Conservation (phyloP, 805 yeast species). For the Saturnispora saitoi region DNA sequence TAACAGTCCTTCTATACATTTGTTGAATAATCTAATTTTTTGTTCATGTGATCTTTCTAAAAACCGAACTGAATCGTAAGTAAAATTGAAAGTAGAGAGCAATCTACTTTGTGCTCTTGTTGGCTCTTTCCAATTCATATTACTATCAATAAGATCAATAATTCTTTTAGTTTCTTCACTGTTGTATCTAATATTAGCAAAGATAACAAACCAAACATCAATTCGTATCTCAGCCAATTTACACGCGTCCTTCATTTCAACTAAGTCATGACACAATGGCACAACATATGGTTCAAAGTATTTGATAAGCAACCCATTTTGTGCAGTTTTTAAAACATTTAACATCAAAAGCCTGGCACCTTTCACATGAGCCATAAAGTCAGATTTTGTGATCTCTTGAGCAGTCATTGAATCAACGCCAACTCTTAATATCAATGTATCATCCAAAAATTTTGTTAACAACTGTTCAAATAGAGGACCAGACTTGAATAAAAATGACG, state of each 20-base stretch:
- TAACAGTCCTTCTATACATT: conserved; percentile 45
- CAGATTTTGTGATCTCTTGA: conserved; percentile 50
- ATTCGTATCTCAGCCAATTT: conserved; percentile 58
- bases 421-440: conserved; percentile 32
- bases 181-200: conserved; percentile 42
- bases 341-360: conserved; percentile 56
- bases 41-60: conserved; percentile 43
- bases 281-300: conserved; percentile 44
- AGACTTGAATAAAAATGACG: conserved; percentile 5
- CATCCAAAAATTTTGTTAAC: conserved; percentile 37
- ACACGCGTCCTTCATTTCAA: conserved; percentile 71
- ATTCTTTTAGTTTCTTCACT: conserved; percentile 34
- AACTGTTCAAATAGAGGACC: conserved; percentile 22
- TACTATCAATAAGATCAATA: conserved; percentile 35
- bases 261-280: conserved; percentile 60
- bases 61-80: conserved; percentile 61
- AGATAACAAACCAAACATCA: conserved; percentile 33
- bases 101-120: conserved; percentile 57
- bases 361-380: conserved; percentile 54
- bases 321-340: conserved; percentile 44
- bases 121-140: conserved; percentile 29
- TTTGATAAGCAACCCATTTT: conserved; percentile 44
- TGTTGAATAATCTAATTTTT: conserved; percentile 39
- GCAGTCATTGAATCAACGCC: conserved; percentile 32
- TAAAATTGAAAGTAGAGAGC: conserved; percentile 61